Evolutionary conservation across 2,329 filamentous ascomycete species (phyloP).

Genomic region (Ophiostoma tasmaniense): DNA sequence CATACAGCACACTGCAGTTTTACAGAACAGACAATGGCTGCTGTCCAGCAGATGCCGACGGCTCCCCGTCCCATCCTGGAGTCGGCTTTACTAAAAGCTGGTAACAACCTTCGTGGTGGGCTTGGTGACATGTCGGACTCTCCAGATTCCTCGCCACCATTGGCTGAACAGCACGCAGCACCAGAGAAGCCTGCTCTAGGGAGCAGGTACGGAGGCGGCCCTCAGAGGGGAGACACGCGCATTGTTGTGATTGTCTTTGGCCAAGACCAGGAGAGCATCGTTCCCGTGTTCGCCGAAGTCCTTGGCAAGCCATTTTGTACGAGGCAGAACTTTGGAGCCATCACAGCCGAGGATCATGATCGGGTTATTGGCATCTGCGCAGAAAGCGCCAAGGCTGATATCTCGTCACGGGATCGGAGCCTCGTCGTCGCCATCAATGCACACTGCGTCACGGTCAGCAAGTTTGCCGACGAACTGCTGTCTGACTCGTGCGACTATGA

Average conservation of each 20-base stretch:
- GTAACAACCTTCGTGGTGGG: neutral
- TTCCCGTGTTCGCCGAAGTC: slow-evolving; percentile 68
- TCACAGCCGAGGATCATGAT: slow-evolving; percentile 47
- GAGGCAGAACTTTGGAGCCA: slow-evolving; percentile 45
- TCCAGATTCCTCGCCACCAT: neutral
- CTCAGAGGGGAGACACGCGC: slow-evolving; percentile 46
- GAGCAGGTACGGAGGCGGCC: slow-evolving; percentile 37
- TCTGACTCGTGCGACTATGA: slow-evolving; percentile 72
- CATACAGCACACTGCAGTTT: neutral
- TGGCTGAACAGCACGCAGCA: neutral
- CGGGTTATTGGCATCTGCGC: slow-evolving; percentile 60
- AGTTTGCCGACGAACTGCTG: slow-evolving; percentile 57
- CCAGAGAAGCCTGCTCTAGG: slow-evolving; percentile 19
- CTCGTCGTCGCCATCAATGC: slow-evolving; percentile 64
- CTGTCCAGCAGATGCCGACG: slow-evolving; percentile 23
- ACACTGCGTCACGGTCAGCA: slow-evolving; percentile 63
- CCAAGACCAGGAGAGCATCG: slow-evolving; percentile 62
- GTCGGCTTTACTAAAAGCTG: neutral
- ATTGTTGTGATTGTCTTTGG: slow-evolving; percentile 62
- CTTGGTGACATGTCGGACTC: neutral
- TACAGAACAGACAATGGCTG: slow-evolving; percentile 18
- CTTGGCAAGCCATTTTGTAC: slow-evolving; percentile 64
- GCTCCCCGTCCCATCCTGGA: neutral
- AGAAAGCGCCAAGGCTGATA: slow-evolving; percentile 46
- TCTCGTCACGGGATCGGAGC: slow-evolving; percentile 48